A percentile compares a stretch with the other conserved stretches of the same genome.
These are phyloP conservation scores for Daldinia caldariorum DNA, from an alignment of 495 filamentous ascomycete genomes.

Conservation along the genomic window DNA sequence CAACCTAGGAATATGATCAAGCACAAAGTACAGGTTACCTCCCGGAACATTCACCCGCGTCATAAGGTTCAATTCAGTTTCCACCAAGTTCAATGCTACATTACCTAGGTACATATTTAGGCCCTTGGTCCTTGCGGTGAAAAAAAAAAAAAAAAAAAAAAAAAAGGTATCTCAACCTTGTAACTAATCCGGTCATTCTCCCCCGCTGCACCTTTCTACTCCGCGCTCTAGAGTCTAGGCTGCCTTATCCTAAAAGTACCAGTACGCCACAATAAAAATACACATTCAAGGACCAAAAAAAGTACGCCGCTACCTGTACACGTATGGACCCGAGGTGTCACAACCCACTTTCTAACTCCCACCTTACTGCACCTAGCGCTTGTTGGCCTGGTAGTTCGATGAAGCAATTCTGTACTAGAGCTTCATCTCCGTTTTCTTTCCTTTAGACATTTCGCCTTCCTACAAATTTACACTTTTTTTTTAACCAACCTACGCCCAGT, in stretches of 20 bases:
- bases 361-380: slow-evolving; percentile 27
- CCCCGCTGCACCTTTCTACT: slow-evolving; percentile 13
- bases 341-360: slow-evolving; percentile 37
- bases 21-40: slow-evolving; percentile 15
- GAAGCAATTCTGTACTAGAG: slow-evolving; percentile 41
- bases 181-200: neutral
- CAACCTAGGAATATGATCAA: neutral
- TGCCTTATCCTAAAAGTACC: neutral
- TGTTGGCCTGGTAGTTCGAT: slow-evolving; percentile 32
- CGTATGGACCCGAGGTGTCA: slow-evolving; percentile 38
- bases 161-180: neutral
- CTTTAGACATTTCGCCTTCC: slow-evolving; percentile 16
- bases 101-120: no score
- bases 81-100: no score
- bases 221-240: slow-evolving; percentile 18
- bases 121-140: neutral
- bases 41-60: neutral
- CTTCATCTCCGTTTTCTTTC: slow-evolving; percentile 33
- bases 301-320: slow-evolving; percentile 23
- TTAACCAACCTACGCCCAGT: slow-evolving; percentile 20
- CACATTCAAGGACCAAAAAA: neutral
- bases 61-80: neutral
- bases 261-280: no score
- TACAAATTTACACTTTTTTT: slow-evolving; percentile 14
- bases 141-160: neutral